Evolutionary conservation across 805 yeast genomes (phyloP).

Genomic region (Tetrapisispora phaffii): DNA sequence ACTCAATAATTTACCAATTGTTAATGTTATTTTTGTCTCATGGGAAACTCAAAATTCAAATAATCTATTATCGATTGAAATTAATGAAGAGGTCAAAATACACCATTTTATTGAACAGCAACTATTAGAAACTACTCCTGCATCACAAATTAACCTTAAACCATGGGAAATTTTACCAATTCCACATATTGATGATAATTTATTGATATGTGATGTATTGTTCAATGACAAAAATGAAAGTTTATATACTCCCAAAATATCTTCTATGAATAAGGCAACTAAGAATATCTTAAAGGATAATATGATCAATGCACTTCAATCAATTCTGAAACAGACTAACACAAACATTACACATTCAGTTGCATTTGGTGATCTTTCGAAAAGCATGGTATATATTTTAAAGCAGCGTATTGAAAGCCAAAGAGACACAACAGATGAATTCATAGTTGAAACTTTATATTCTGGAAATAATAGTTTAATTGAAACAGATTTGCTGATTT

Average conservation of each 20-base stretch:
- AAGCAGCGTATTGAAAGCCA: conserved; percentile 10
- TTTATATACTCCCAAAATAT: conserved; percentile 17
- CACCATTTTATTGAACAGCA: conserved; percentile 21
- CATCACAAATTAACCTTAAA: conserved; percentile 5
- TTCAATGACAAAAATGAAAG: conserved; percentile 19
- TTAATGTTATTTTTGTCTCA: conserved; percentile 11
- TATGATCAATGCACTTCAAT: conserved; percentile 18
- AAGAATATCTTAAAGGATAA: conserved; percentile 21
- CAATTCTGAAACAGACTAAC: conserved; percentile 15
- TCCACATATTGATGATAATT: conserved; percentile 21
- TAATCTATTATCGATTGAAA: conserved; percentile 2
- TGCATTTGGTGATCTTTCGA: conserved; percentile 21
- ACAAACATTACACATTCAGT: conserved; percentile 20
- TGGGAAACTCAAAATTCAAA: conserved; percentile 14
- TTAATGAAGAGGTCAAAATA: not conserved
- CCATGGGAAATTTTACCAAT: conserved; percentile 21
- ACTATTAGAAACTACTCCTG: conserved; percentile 2
- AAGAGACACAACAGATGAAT: conserved; percentile 10
- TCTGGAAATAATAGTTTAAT: conserved; percentile 33
- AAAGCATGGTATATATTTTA: conserved; percentile 12
- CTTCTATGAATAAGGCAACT: conserved; percentile 18
- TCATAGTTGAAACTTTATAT: conserved; percentile 24
- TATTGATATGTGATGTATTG: conserved; percentile 16
- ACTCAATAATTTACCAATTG: not conserved
- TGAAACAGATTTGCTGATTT: conserved; percentile 61